A percentile compares a stretch with the other conserved stretches of the same genome.
Evolutionary conservation across 2,329 filamentous ascomycete species (phyloP).

Genomic region (Sporothrix euskadiensis): DNA sequence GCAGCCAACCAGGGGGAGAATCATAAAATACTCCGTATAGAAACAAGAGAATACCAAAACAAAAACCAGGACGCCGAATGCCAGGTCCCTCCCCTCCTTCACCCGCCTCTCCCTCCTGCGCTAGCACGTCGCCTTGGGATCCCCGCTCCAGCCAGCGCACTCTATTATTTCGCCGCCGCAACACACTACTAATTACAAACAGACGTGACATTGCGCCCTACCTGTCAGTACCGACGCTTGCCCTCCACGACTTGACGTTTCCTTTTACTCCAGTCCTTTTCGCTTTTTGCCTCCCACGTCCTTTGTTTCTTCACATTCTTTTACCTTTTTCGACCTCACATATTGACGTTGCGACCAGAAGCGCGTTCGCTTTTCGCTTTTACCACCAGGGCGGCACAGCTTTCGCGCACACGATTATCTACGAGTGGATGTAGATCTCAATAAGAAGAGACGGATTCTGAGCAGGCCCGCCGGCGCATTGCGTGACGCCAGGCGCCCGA

Average conservation of each 20-base stretch:
- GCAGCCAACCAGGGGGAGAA: slow-evolving; percentile 20
- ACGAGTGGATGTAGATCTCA: slow-evolving; percentile 30
- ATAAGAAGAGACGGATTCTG: slow-evolving; percentile 13
- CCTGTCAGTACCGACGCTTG: slow-evolving; percentile 12
- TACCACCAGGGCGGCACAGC: not conserved
- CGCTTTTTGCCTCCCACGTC: slow-evolving; percentile 2
- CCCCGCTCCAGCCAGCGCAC: slow-evolving; percentile 12
- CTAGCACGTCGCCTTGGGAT: slow-evolving; percentile 19
- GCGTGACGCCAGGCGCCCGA: slow-evolving; percentile 26
- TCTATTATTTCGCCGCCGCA: slow-evolving; percentile 16
- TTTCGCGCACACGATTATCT: slow-evolving; percentile 1
- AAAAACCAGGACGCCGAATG: not conserved
- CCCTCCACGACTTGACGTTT: not conserved
- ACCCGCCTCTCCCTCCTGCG: slow-evolving; percentile 19
- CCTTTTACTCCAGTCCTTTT: slow-evolving; percentile 1
- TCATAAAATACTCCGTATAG: not conserved
- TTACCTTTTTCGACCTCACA: not conserved
- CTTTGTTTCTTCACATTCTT: not conserved
- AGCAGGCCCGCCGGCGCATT: slow-evolving; percentile 28
- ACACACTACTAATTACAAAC: not conserved
- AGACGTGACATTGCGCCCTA: slow-evolving; percentile 6
- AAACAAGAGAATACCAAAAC: slow-evolving; percentile 7
- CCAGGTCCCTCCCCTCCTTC: slow-evolving; percentile 4
- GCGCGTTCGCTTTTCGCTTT: not conserved
- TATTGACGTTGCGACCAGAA: not conserved